These are phyloP conservation scores for Cucurbita argyrosperma DNA, from an alignment of 306 rosid genomes.

Conservation along the genomic window DNA sequence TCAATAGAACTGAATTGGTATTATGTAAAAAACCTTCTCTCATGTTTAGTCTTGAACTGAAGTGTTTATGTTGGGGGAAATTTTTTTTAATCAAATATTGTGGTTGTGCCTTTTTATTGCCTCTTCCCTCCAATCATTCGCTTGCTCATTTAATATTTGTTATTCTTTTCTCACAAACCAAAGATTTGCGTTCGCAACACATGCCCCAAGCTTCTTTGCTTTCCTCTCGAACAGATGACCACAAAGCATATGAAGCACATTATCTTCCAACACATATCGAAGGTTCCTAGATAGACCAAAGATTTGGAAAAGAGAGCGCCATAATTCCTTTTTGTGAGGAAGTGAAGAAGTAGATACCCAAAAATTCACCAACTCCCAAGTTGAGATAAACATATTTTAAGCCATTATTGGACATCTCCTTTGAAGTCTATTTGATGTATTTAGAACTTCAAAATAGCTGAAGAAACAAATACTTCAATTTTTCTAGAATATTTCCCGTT, in stretches of 20 bases:
- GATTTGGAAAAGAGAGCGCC: not conserved
- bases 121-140: not conserved
- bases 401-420: not conserved
- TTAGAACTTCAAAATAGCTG: not conserved
- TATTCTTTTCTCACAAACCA: not conserved
- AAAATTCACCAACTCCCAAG: not conserved
- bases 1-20: not conserved
- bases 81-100: not conserved
- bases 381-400: not conserved
- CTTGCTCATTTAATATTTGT: not conserved
- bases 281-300: not conserved
- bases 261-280: not conserved
- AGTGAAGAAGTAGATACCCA: not conserved
- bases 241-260: not conserved
- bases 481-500: not conserved
- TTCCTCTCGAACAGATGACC: not conserved
- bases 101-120: not conserved
- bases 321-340: not conserved
- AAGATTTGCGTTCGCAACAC: not conserved
- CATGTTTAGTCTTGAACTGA: not conserved
- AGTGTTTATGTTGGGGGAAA: not conserved
- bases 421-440: not conserved
- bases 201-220: not conserved
- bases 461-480: not conserved
- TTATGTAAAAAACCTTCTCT: not conserved